Percentiles rank a stretch among this genome's conserved stretches.
Conservation (phyloP, 2,329 filamentous ascomycete species). For the Neofusicoccum kwambonambiense region DNA sequence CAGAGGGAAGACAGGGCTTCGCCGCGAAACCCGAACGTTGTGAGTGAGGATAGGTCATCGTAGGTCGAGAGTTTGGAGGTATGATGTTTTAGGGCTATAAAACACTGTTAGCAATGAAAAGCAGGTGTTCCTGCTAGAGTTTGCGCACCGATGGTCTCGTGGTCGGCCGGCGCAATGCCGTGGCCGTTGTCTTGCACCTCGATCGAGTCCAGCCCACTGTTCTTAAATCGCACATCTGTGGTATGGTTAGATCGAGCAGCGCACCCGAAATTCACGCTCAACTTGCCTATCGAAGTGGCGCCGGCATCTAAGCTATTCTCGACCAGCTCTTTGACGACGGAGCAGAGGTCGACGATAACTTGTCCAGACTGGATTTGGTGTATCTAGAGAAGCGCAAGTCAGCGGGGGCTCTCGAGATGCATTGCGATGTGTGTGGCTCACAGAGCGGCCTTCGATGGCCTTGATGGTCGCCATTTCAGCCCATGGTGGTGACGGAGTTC, state of each 20-base stretch:
- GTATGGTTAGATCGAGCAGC: slow-evolving; percentile 33
- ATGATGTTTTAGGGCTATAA: too few relatives aligned
- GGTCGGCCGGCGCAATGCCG: too few relatives aligned
- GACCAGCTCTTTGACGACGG: slow-evolving; percentile 93
- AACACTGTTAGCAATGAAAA: too few relatives aligned
- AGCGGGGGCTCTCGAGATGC: background rate
- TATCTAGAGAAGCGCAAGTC: slow-evolving; percentile 51
- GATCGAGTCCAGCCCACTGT: slow-evolving; percentile 87
- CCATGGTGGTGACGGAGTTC: slow-evolving; percentile 37
- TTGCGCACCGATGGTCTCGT: too few relatives aligned
- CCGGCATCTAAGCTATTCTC: slow-evolving; percentile 95
- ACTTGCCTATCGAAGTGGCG: slow-evolving; percentile 72
- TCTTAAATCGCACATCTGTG: slow-evolving; percentile 86
- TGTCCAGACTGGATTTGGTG: slow-evolving; percentile 98
- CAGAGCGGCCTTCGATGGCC: slow-evolving; percentile 85
- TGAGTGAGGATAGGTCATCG: too few relatives aligned
- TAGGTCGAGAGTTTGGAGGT: too few relatives aligned
- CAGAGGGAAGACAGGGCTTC: too few relatives aligned
- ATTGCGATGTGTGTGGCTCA: slow-evolving; percentile 43
- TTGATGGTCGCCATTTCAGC: slow-evolving; percentile 84
- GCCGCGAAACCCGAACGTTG: too few relatives aligned
- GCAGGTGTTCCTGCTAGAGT: too few relatives aligned
- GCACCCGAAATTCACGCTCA: slow-evolving; percentile 36
- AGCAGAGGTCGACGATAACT: slow-evolving; percentile 94
- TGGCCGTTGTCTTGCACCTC: slow-evolving; percentile 96